Evolutionary conservation across 768 basidiomycete genomes (phyloP).

Genomic region (Tephrocybe sp.): DNA sequence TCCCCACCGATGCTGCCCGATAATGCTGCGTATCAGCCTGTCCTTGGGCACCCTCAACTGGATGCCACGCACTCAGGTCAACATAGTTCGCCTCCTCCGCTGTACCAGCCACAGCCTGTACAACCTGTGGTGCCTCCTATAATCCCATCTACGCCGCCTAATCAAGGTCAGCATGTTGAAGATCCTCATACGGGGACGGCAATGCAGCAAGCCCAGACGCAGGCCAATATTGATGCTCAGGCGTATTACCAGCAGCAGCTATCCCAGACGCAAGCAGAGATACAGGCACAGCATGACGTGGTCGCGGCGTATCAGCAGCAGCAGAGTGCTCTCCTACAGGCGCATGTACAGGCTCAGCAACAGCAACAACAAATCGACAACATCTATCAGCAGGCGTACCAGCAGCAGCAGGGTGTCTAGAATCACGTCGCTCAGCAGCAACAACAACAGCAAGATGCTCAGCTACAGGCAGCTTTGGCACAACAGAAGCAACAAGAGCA

Average conservation of each 20-base stretch:
- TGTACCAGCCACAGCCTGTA: slow-evolving; percentile 11
- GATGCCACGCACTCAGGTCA: background rate
- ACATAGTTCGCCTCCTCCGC: background rate
- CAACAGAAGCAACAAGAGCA: slow-evolving; percentile 1
- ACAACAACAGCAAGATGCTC: background rate
- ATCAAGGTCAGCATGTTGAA: background rate
- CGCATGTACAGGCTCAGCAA: slow-evolving; percentile 16
- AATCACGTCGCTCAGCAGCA: background rate
- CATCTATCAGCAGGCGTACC: slow-evolving; percentile 10
- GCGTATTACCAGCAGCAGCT: background rate
- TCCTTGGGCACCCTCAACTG: background rate
- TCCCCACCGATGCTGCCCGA: background rate
- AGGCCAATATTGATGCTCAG: background rate
- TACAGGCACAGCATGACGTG: slow-evolving; percentile 17
- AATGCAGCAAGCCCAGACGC: background rate
- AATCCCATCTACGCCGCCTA: background rate
- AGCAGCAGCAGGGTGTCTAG: slow-evolving; percentile 9
- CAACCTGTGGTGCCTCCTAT: background rate
- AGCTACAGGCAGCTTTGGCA: too few relatives aligned
- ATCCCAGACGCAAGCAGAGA: slow-evolving; percentile 6
- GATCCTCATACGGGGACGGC: background rate
- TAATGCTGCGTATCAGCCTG: background rate
- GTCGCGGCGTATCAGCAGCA: slow-evolving; percentile 12
- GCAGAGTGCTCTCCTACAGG: background rate
- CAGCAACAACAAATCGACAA: slow-evolving; percentile 17